Evolutionary conservation across 371 early-diverging fungal genomes (phyloP), one percentile per base, ranked within the genome.

Genomic region (Mucor irregularis): DNA sequence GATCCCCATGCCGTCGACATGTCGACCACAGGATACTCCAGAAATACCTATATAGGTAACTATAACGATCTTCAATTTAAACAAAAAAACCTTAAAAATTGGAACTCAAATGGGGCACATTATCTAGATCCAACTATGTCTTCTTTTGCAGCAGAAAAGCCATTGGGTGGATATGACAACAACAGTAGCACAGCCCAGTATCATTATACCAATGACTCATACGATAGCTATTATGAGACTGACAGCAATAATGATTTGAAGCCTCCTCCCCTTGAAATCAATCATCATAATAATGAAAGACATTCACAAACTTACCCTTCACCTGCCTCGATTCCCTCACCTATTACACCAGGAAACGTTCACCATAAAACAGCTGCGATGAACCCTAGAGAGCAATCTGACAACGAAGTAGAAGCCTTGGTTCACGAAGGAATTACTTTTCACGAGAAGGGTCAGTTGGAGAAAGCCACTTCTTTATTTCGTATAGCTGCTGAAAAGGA

Each of bases 391-490:
- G 31, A 14, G 24, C 19, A 17, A 21, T 17, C 31, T n/a, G 50
- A 49, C 25, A 43, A 39, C 21, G 56, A 64, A 40, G 25, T 56
- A 10, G 64, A 65, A 49, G 30, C 24, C 6, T 29, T 65, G 9
- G 73, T 86, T 29, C 78, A 79, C 43, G 66, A 74, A 48, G 86
- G 83, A 8, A 82, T 86, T 31, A 54, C 64, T 9, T 87, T 77
- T 57, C 93, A 92, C 64, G 93, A 92, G 58, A 59, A 63, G 5
- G 88, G 88, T 11, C 77, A 86, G 50, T 66, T 90, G n/a, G 84
- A 80, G 45, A 76, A 88, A 19, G 86, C 90, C 3, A 83, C 91
- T 0, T 82, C 82, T 33, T 83, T 87, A 62, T 91, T 91, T 53
- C 79, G 85, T 45, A 68, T 80, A 21, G 84, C 88, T 6, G 90